Evolutionary conservation across 805 yeast species (phyloP).

Genomic region (Metschnikowia kofuensis): DNA sequence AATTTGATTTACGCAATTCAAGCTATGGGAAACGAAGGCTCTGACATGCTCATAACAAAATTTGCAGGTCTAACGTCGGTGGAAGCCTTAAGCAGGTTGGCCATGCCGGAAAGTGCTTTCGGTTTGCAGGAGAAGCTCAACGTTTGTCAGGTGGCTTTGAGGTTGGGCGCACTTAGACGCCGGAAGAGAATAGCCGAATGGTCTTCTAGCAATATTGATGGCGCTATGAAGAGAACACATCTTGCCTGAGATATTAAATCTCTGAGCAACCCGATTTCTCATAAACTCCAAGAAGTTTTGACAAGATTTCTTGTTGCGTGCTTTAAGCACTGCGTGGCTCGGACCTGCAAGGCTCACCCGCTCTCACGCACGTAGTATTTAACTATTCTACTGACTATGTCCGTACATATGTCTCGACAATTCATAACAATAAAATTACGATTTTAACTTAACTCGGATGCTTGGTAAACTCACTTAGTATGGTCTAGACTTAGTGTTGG

Average conservation of each 20-base stretch:
- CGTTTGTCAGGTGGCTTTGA: slow-evolving; percentile 44
- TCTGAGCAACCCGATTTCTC: not conserved
- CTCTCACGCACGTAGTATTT: not conserved
- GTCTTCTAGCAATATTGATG: slow-evolving; percentile 50
- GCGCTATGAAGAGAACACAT: slow-evolving; percentile 42
- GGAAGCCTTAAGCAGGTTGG: slow-evolving; percentile 21
- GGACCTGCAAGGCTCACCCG: not conserved
- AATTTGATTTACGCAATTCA: slow-evolving; percentile 47
- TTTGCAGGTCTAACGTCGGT: slow-evolving; percentile 40
- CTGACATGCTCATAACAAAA: slow-evolving; percentile 56
- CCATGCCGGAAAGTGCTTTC: slow-evolving; percentile 8
- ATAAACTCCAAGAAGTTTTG: no score
- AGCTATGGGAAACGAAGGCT: slow-evolving; percentile 50
- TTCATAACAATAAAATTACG: not conserved
- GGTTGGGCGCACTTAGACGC: slow-evolving; percentile 38
- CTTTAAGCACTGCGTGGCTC: not conserved
- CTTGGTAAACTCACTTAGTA: slow-evolving; percentile 67
- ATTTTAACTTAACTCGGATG: slow-evolving; percentile 25
- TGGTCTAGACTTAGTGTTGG: slow-evolving; percentile 71
- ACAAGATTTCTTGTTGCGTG: not conserved
- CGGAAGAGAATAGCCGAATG: slow-evolving; percentile 63
- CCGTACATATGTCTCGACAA: slow-evolving; percentile 3
- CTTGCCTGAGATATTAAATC: not conserved
- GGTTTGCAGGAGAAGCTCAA: slow-evolving; percentile 37
- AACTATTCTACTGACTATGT: not conserved